Conservation (phyloP, 495 filamentous ascomycete genomes). For the Aspergillus coremiiformis region DNA sequence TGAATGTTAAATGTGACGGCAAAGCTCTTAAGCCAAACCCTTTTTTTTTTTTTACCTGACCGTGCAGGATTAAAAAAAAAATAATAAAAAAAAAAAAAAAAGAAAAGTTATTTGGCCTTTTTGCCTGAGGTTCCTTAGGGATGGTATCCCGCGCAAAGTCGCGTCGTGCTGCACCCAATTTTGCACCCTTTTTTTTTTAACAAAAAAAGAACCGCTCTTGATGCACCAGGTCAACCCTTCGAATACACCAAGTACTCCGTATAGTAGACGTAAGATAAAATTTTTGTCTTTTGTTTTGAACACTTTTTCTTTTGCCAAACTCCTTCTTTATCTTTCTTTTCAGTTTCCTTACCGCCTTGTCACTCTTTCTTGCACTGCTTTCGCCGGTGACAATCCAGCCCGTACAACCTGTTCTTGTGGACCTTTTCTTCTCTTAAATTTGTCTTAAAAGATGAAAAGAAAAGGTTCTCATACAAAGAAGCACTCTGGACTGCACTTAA, state of each 20-base stretch:
- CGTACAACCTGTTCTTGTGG: slow-evolving; percentile 13
- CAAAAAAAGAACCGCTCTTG: slow-evolving; percentile 12
- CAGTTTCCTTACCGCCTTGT: slow-evolving; percentile 9
- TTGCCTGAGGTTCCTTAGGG: slow-evolving; percentile 8
- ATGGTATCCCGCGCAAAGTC: slow-evolving; percentile 8
- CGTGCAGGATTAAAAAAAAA: not conserved
- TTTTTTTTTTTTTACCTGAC: not conserved
- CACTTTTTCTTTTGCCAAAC: slow-evolving; percentile 8
- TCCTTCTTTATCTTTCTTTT: slow-evolving; percentile 11
- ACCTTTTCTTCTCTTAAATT: slow-evolving; percentile 21
- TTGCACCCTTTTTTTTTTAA: slow-evolving; percentile 11
- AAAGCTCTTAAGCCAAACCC: not conserved
- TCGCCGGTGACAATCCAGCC: slow-evolving; percentile 6
- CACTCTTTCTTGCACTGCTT: slow-evolving; percentile 16
- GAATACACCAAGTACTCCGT: slow-evolving; percentile 23
- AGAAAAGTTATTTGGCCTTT: slow-evolving; percentile 4
- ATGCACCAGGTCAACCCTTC: slow-evolving; percentile 18
- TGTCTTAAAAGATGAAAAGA: slow-evolving; percentile 27
- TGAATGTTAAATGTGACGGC: not conserved
- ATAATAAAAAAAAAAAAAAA: not conserved
- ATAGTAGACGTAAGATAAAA: slow-evolving; percentile 21
- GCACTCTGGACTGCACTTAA: slow-evolving; percentile 26
- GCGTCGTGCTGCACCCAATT: slow-evolving; percentile 11
- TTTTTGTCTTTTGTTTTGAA: slow-evolving; percentile 3
- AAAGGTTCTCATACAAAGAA: slow-evolving; percentile 34